Conservation (phyloP, 345 rosid species). For the Camelina laxa region DNA sequence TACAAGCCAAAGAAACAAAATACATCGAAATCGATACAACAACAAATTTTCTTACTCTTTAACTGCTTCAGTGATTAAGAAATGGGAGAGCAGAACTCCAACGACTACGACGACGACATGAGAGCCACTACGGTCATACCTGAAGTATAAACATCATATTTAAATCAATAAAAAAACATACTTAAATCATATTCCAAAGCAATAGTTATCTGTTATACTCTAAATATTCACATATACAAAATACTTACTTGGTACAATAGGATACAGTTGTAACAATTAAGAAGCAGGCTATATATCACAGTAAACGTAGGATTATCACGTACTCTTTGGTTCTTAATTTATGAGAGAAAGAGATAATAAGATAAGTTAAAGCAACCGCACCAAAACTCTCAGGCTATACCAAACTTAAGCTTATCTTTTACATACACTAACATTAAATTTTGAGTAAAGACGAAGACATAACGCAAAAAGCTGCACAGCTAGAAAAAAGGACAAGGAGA, state of each 20-base stretch:
- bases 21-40: too few species aligned
- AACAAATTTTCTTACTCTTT: neutral
- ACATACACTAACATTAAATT: slow-evolving; percentile 8
- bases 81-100: slow-evolving; percentile 81
- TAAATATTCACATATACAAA: neutral
- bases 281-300: slow-evolving; percentile 89
- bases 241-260: slow-evolving; percentile 94
- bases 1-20: too few species aligned
- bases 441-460: neutral
- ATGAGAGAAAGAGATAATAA: slow-evolving; percentile 51
- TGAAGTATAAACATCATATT: slow-evolving; percentile 42
- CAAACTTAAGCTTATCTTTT: slow-evolving; percentile 11
- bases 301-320: slow-evolving; percentile 99
- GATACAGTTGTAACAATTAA: slow-evolving; percentile 81
- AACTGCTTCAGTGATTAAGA: slow-evolving; percentile 69
- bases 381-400: slow-evolving; percentile 3
- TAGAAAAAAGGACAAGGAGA: slow-evolving; percentile 5
- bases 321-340: slow-evolving; percentile 99
- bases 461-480: neutral
- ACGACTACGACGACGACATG: slow-evolving; percentile 82
- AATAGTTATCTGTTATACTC: neutral
- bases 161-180: neutral
- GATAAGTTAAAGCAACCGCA: slow-evolving; percentile 23
- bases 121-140: slow-evolving; percentile 88
- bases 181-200: neutral